phyloP scores from a whole-genome alignment of 2,329 filamentous ascomycete genomes.

The Pestalotiopsis sp. region DNA sequence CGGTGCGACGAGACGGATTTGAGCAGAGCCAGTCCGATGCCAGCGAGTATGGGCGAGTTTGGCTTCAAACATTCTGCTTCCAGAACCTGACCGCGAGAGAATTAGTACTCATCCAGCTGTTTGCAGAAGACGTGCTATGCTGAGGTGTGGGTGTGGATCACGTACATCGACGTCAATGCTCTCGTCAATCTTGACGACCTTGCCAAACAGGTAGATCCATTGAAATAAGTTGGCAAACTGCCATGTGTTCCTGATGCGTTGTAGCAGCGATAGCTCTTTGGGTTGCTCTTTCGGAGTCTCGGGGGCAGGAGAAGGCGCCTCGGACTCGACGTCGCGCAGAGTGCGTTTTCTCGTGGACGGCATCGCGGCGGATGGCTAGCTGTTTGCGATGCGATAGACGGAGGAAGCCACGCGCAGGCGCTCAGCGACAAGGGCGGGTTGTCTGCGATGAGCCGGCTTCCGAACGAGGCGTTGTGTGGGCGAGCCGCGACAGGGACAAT shows the following conservation, averaged over 20 bases:
- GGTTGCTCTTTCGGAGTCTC: conserved; percentile 16
- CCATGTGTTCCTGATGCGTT: conserved; percentile 85
- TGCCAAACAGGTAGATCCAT: conserved; percentile 90
- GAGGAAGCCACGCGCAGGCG: neutral
- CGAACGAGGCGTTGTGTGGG: neutral
- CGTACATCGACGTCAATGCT: conserved; percentile 87
- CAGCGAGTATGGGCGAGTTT: conserved; percentile 71
- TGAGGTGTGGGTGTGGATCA: conserved; percentile 11
- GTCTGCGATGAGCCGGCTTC: neutral
- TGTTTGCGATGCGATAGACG: conserved; percentile 12
- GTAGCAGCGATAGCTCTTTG: conserved; percentile 49
- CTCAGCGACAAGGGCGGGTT: neutral
- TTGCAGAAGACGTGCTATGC: neutral
- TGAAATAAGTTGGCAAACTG: conserved; percentile 94
- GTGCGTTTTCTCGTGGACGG: conserved; percentile 52
- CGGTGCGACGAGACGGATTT: conserved; percentile 95
- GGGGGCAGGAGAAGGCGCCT: conserved; percentile 24
- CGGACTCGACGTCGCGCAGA: conserved; percentile 44
- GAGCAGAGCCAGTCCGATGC: conserved; percentile 83
- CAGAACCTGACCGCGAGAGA: conserved; percentile 64
- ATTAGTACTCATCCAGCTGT: neutral
- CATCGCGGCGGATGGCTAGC: conserved; percentile 31
- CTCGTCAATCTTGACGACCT: conserved; percentile 86
- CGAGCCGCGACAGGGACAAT: neutral
- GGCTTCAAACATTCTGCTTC: conserved; percentile 87